Conservation (phyloP, 257 asterid genomes). For the Nicotiana noctiflora region DNA sequence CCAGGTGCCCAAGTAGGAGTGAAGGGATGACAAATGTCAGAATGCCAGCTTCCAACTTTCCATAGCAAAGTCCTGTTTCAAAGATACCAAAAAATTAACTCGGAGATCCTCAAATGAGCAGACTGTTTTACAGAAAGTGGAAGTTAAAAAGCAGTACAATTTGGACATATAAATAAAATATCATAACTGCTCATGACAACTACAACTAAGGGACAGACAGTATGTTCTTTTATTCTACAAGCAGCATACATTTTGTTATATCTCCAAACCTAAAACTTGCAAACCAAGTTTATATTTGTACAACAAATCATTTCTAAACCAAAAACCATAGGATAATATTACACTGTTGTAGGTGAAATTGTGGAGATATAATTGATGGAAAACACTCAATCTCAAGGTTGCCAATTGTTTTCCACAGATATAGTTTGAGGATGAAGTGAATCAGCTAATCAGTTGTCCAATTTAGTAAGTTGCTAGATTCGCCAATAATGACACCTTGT, state of each 20-base stretch:
- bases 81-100: conserved; percentile 1
- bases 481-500: neutral
- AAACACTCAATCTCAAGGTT: neutral
- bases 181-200: neutral
- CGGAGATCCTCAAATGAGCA: neutral
- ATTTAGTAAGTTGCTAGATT: neutral
- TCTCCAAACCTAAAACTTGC: neutral
- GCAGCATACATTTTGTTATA: neutral
- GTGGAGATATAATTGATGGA: neutral
- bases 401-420: neutral
- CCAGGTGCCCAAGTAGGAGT: conserved; percentile 86
- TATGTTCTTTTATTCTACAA: neutral
- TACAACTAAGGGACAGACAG: neutral
- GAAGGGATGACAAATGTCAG: conserved; percentile 80
- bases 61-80: conserved; percentile 79
- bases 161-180: neutral
- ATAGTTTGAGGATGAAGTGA: neutral
- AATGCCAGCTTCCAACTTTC: conserved; percentile 79
- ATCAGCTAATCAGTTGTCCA: neutral
- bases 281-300: neutral
- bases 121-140: neutral
- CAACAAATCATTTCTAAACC: neutral
- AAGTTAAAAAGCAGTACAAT: neutral
- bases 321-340: neutral
- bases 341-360: neutral